These are phyloP conservation scores for Magnusiomyces suaveolens DNA, from an alignment of 1,139 yeast genomes.

Conservation along the genomic window DNA sequence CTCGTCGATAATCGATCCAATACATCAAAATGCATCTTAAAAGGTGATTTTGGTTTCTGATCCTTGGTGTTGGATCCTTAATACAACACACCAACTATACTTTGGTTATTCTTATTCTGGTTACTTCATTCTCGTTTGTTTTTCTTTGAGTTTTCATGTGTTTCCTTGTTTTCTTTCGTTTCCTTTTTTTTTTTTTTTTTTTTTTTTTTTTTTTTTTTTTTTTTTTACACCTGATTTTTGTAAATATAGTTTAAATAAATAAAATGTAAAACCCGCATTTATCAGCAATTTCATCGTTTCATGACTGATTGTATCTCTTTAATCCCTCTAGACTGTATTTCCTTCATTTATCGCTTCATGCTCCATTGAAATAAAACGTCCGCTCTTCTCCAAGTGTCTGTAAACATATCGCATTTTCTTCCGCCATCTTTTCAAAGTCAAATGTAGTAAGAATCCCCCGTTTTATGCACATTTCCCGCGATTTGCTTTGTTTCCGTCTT, in stretches of 20 bases:
- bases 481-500: neutral
- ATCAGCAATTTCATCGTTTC: no score
- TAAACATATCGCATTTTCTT: slow-evolving; percentile 39
- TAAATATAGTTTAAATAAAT: no score
- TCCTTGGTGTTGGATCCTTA: neutral
- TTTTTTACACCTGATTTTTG: no score
- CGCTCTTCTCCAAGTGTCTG: slow-evolving; percentile 1
- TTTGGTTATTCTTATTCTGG: no score
- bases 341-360: neutral
- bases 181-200: neutral
- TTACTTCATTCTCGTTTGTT: no score
- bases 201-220: neutral
- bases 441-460: slow-evolving; percentile 33
- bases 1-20: slow-evolving; percentile 21
- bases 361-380: neutral
- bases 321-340: no score
- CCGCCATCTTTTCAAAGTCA: slow-evolving; percentile 46
- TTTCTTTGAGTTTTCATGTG: no score
- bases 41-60: slow-evolving; percentile 22
- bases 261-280: no score
- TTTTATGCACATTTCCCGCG: neutral
- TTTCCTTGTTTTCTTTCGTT: neutral
- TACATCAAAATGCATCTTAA: slow-evolving; percentile 26
- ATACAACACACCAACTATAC: no score
- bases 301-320: no score